Conservation (phyloP, 805 yeast species). For the Kazachstania psychrophila region DNA sequence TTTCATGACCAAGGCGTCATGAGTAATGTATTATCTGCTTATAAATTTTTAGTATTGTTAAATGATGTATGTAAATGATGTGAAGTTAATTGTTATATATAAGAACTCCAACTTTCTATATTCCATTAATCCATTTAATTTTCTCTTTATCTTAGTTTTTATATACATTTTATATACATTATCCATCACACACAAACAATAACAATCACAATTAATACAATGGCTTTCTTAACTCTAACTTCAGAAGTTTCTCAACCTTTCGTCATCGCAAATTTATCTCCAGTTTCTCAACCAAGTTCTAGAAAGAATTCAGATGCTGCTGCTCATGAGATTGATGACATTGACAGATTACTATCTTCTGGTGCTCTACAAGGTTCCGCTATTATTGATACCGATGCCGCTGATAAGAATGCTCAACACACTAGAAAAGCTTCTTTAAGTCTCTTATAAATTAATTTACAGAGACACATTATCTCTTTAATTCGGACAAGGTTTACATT, state of each 20-base stretch:
- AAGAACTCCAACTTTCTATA: too few species aligned
- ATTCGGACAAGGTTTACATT: too few species aligned
- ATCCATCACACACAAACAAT: slow-evolving; percentile 2
- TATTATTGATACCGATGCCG: slow-evolving; percentile 1
- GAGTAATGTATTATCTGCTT: too few species aligned
- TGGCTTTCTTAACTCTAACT: slow-evolving; percentile 43
- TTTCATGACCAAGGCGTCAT: too few species aligned
- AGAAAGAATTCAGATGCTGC: slow-evolving; percentile 25
- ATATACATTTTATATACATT: too few species aligned
- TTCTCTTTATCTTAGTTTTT: too few species aligned
- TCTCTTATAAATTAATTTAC: slow-evolving; percentile 3
- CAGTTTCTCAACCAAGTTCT: slow-evolving; percentile 35
- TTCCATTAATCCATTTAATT: background rate
- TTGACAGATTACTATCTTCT: slow-evolving; percentile 4
- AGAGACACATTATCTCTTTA: background rate
- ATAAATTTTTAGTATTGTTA: too few species aligned
- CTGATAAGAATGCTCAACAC: background rate
- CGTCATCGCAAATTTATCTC: slow-evolving; percentile 55
- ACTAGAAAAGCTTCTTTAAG: slow-evolving; percentile 8
- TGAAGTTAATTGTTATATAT: too few species aligned
- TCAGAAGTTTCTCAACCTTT: slow-evolving; percentile 53
- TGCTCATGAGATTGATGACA: slow-evolving; percentile 5
- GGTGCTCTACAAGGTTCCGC: background rate
- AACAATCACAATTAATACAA: slow-evolving; percentile 5
- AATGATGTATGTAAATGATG: too few species aligned